Conservation (phyloP, 805 yeast species). For the Saccharomycopsis amapae region DNA sequence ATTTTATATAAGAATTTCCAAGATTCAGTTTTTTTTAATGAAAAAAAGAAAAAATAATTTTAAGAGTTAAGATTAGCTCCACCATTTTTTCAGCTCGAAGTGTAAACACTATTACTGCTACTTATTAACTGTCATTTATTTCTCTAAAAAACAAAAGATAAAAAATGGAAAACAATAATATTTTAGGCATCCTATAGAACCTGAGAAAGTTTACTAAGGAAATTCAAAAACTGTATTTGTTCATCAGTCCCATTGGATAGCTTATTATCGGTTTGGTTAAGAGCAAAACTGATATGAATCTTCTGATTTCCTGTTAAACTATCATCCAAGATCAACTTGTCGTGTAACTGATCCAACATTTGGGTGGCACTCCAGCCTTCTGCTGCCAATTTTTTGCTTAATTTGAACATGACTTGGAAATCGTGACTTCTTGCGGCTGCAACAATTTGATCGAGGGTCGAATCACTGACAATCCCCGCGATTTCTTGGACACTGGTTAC, state of each 20-base stretch:
- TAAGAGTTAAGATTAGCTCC: too few species aligned
- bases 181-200: too few species aligned
- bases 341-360: conserved; percentile 65
- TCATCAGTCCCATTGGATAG: conserved; percentile 86
- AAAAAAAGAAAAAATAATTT: too few species aligned
- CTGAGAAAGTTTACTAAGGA: conserved; percentile 46
- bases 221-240: conserved; percentile 68
- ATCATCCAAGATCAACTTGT: conserved; percentile 51
- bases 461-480: conserved; percentile 65
- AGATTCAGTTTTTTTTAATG: too few species aligned
- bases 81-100: too few species aligned
- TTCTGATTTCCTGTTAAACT: conserved; percentile 46
- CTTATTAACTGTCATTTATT: too few species aligned
- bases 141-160: too few species aligned
- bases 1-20: too few species aligned
- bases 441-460: conserved; percentile 37
- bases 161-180: too few species aligned
- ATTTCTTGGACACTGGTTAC: conserved; percentile 43
- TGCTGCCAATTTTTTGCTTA: conserved; percentile 45
- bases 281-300: conserved; percentile 50
- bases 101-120: too few species aligned
- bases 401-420: conserved; percentile 30
- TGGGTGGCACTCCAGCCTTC: conserved; percentile 81
- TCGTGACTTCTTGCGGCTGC: conserved; percentile 30
- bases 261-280: conserved; percentile 70